A percentile compares a stretch with the other conserved stretches of the same genome.
These are phyloP conservation scores for Theobroma grandiflorum DNA, from an alignment of 441 rosid species.

Conservation along the genomic window DNA sequence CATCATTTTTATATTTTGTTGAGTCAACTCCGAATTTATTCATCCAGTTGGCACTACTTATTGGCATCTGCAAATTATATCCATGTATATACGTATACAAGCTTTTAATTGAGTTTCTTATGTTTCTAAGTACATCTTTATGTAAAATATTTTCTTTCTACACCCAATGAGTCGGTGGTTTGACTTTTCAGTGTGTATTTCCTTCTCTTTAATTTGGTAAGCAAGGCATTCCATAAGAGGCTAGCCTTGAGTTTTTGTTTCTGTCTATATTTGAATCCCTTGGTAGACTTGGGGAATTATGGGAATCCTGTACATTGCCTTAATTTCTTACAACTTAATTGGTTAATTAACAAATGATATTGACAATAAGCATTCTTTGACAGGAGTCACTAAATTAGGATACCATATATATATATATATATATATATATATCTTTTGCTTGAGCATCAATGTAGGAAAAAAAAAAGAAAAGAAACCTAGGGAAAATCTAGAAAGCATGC, in stretches of 20 bases:
- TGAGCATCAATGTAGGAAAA: background rate
- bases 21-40: slow-evolving; percentile 41
- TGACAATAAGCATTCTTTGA: background rate
- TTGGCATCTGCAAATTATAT: slow-evolving; percentile 25
- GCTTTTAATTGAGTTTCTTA: background rate
- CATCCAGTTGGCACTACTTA: slow-evolving; percentile 30
- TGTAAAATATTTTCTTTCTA: background rate
- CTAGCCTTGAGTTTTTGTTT: too few species aligned
- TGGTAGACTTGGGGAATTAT: too few species aligned
- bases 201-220: too few species aligned
- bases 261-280: too few species aligned
- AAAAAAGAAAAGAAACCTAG: background rate
- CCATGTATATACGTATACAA: background rate
- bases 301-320: background rate
- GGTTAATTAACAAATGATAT: background rate
- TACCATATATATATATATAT: background rate
- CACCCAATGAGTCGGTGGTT: background rate
- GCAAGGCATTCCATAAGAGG: too few species aligned
- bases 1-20: background rate
- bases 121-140: too few species aligned
- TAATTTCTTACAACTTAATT: background rate
- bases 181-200: background rate
- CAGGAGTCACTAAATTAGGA: background rate
- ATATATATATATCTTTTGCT: background rate
- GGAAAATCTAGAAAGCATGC: background rate